These are phyloP conservation scores for Epichloe festucae DNA, from an alignment of 2,329 filamentous ascomycete genomes.

Conservation along the genomic window DNA sequence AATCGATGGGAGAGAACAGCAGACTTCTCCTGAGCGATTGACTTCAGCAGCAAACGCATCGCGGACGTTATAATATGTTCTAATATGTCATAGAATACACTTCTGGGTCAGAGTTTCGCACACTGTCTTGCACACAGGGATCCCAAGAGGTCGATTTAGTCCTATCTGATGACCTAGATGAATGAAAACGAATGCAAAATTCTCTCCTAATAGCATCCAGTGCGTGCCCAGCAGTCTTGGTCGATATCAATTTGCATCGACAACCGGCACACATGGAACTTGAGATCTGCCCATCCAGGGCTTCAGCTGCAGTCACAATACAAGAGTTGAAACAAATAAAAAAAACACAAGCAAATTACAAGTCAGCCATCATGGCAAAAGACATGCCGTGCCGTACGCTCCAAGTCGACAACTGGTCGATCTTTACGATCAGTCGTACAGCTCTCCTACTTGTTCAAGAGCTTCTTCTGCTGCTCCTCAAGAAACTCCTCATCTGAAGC, in stretches of 20 bases:
- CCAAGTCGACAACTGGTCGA: not conserved
- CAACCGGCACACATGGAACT: not conserved
- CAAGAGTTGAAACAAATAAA: not conserved
- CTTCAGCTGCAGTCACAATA: not conserved
- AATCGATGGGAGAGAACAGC: not conserved
- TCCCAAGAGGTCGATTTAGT: conserved; percentile 2
- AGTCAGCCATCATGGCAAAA: conserved; percentile 6
- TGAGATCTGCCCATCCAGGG: not conserved
- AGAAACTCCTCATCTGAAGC: conserved; percentile 80
- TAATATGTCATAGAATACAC: not conserved
- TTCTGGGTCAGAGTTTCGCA: not conserved
- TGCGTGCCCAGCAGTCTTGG: not conserved
- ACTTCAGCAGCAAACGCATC: not conserved
- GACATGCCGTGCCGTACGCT: not conserved
- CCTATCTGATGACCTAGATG: conserved; percentile 8
- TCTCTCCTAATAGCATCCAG: not conserved
- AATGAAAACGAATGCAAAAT: not conserved
- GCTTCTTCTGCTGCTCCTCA: conserved; percentile 37
- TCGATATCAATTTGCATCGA: not conserved
- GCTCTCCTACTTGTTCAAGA: conserved; percentile 22
- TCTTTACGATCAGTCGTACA: not conserved
- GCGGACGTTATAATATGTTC: not conserved
- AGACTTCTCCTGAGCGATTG: not conserved
- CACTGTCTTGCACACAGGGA: not conserved
- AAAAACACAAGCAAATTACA: not conserved